Percentiles rank a stretch among this genome's conserved stretches.
phyloP scores from a whole-genome alignment of 306 rosid genomes.

The Ochetophila trinervis region DNA sequence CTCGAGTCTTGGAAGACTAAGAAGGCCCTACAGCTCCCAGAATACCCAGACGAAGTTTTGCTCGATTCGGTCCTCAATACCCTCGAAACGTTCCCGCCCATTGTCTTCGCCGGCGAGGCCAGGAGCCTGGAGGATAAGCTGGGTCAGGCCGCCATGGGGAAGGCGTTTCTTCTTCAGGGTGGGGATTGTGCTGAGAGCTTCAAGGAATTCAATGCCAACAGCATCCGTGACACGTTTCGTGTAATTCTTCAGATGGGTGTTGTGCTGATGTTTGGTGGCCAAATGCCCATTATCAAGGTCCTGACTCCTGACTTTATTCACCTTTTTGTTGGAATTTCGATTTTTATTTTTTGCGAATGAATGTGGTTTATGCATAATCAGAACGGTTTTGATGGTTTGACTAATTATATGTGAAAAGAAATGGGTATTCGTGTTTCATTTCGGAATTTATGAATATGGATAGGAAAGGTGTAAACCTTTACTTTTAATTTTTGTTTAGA shows the following conservation, averaged over 20 bases:
- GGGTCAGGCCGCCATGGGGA: conserved; percentile 36
- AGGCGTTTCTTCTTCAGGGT: conserved; percentile 43
- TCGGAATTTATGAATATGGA: too few species aligned
- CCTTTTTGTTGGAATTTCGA: background rate
- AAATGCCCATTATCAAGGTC: conserved; percentile 46
- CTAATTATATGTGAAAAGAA: background rate
- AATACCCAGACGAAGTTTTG: conserved; percentile 27
- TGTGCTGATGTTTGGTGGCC: conserved; percentile 44
- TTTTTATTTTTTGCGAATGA: background rate
- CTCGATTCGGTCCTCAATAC: conserved; percentile 34
- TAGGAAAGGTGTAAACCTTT: too few species aligned
- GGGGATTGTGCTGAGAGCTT: conserved; percentile 52
- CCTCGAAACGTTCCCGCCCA: conserved; percentile 41
- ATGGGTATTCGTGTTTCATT: background rate
- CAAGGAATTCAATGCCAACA: conserved; percentile 44
- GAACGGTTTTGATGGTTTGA: background rate
- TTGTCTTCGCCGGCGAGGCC: conserved; percentile 45
- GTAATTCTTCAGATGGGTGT: conserved; percentile 42
- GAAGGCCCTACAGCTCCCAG: conserved; percentile 40
- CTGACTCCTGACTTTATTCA: background rate
- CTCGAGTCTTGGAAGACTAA: conserved; percentile 36
- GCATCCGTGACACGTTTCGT: conserved; percentile 42
- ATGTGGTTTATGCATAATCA: background rate
- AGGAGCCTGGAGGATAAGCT: conserved; percentile 39
- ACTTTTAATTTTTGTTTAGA: too few species aligned